phyloP scores from a whole-genome alignment of 2,329 filamentous ascomycete genomes.

The Diplodia mutila region DNA sequence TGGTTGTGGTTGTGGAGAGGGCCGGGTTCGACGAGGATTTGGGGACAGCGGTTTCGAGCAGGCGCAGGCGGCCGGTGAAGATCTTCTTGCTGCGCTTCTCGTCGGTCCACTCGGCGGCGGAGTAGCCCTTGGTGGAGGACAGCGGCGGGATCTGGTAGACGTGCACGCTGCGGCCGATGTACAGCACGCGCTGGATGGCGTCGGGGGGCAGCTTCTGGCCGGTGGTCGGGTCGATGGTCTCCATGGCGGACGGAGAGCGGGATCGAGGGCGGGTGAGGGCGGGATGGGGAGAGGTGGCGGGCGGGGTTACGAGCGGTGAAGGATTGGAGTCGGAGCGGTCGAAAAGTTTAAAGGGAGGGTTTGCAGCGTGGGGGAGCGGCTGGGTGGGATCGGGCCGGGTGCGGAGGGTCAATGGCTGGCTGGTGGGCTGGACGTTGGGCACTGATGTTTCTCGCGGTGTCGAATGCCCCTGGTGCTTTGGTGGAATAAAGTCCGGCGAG shows the following conservation, averaged over 20 bases:
- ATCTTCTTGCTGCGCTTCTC: slow-evolving; percentile 71
- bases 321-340: not conserved
- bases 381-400: not conserved
- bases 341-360: slow-evolving; percentile 6
- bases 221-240: slow-evolving; percentile 71
- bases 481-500: slow-evolving; percentile 10
- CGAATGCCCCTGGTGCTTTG: not conserved
- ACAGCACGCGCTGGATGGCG: slow-evolving; percentile 84
- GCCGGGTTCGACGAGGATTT: slow-evolving; percentile 30
- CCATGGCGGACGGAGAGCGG: slow-evolving; percentile 50
- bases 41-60: slow-evolving; percentile 72
- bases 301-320: not conserved
- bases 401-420: slow-evolving; percentile 10
- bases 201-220: slow-evolving; percentile 69
- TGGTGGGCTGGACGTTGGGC: slow-evolving; percentile 2
- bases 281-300: not conserved
- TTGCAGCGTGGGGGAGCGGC: not conserved
- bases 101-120: slow-evolving; percentile 74
- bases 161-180: slow-evolving; percentile 74
- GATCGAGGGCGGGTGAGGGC: not conserved
- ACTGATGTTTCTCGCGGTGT: not conserved
- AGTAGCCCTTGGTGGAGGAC: slow-evolving; percentile 76
- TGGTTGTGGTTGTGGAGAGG: slow-evolving; percentile 28
- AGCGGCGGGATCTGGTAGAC: slow-evolving; percentile 87
- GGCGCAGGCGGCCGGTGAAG: slow-evolving; percentile 80